Conservation (phyloP, 768 basidiomycete species). For the Amanita jacksonii region DNA sequence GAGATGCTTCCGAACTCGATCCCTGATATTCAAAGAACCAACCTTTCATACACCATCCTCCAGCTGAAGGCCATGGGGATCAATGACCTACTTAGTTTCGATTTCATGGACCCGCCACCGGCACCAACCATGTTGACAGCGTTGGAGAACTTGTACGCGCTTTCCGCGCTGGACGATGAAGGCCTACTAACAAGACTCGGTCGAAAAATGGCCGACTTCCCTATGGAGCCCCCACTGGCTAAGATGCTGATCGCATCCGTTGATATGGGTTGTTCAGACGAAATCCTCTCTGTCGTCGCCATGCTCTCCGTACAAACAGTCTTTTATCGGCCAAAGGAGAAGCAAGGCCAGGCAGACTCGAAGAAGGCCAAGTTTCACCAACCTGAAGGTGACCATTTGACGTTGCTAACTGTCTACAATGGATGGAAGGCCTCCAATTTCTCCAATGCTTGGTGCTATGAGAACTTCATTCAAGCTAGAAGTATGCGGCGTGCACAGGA, state of each 20-base stretch:
- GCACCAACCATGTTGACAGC: conserved; percentile 96
- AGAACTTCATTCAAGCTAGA: conserved; percentile 97
- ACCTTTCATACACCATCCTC: conserved; percentile 85
- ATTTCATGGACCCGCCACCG: conserved; percentile 99
- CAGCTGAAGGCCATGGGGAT: conserved; percentile 99
- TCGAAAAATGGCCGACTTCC: conserved; percentile 99
- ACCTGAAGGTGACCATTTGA: conserved; percentile 94
- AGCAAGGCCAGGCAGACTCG: conserved; percentile 97
- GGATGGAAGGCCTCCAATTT: conserved; percentile 97
- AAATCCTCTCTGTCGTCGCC: conserved; percentile 93
- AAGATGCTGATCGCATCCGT: conserved; percentile 99
- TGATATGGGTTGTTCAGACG: conserved; percentile 95
- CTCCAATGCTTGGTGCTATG: conserved; percentile 98
- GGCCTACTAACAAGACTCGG: conserved; percentile 90
- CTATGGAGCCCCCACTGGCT: conserved; percentile 91
- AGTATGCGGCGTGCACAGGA: conserved; percentile 97
- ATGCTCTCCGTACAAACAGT: conserved; percentile 96
- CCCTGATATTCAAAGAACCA: conserved; percentile 95
- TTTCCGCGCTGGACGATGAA: conserved; percentile 95
- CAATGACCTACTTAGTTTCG: conserved; percentile 95
- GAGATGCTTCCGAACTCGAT: conserved; percentile 98
- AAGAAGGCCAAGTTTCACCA: conserved; percentile 99
- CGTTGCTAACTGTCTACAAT: conserved; percentile 90
- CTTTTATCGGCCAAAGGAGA: conserved; percentile 99
- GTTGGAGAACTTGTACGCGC: conserved; percentile 85